Evolutionary conservation across 1,284 basidiomycete genomes (phyloP).

Genomic region (Fomitopsis palustris): DNA sequence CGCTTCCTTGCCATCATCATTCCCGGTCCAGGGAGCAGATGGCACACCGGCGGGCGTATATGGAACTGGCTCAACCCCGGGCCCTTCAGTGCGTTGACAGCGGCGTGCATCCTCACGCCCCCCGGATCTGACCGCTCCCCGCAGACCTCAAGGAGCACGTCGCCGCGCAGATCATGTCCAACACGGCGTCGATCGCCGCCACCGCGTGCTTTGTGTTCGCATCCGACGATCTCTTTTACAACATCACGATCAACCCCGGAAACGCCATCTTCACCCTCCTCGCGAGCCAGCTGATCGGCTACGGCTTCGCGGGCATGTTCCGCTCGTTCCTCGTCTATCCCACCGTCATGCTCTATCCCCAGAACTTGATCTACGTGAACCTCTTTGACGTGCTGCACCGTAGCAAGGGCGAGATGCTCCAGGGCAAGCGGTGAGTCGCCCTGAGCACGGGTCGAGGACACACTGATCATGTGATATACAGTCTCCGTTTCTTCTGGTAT

Average conservation of each 20-base stretch:
- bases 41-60: constrained; percentile 39
- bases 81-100: constrained; percentile 40
- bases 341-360: constrained; percentile 23
- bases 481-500: constrained; percentile 46
- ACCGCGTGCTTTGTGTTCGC: constrained; percentile 27
- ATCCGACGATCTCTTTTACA: constrained; percentile 34
- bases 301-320: constrained; percentile 21
- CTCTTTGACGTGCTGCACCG: constrained; percentile 54
- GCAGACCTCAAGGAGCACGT: constrained; percentile 59
- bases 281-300: constrained; percentile 28
- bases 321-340: constrained; percentile 31
- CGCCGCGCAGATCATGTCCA: constrained; percentile 51
- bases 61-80: constrained; percentile 55
- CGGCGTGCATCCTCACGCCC: not conserved
- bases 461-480: not conserved
- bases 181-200: constrained; percentile 19
- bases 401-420: constrained; percentile 38
- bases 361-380: constrained; percentile 41
- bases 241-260: constrained; percentile 28
- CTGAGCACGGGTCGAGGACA: not conserved
- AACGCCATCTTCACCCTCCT: constrained; percentile 34
- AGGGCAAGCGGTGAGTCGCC: constrained; percentile 42
- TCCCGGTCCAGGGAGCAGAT: constrained; percentile 38
- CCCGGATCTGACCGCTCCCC: not conserved
- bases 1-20: constrained; percentile 41